Percentiles rank a stretch among this genome's conserved stretches.
phyloP scores from a whole-genome alignment of 768 basidiomycete genomes.

The Xerocomellus amylosporus region DNA sequence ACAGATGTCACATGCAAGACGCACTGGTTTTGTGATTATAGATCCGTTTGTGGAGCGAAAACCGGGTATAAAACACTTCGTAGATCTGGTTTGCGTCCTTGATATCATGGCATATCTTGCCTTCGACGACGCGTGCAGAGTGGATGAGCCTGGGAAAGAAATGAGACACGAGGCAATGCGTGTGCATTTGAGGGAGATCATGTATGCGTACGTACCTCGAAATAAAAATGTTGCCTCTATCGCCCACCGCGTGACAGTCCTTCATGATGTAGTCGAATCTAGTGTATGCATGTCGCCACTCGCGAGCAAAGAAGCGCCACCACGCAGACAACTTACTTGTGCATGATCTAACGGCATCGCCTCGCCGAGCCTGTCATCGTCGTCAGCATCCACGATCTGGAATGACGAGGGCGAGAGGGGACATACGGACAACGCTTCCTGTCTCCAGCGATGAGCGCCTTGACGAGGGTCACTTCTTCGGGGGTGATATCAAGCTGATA shows the following conservation, averaged over 20 bases:
- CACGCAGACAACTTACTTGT: constrained; percentile 51
- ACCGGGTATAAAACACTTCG: constrained; percentile 70
- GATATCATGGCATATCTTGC: constrained; percentile 77
- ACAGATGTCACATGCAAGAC: neutral
- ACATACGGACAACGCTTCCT: constrained; percentile 49
- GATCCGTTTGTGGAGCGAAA: constrained; percentile 78
- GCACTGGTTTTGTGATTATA: constrained; percentile 73
- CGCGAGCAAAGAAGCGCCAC: neutral
- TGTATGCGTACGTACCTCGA: constrained; percentile 36
- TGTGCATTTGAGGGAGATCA: neutral
- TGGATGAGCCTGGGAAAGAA: constrained; percentile 53
- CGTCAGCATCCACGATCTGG: neutral
- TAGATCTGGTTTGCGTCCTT: constrained; percentile 78
- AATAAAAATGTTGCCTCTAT: constrained; percentile 49
- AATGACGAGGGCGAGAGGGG: neutral
- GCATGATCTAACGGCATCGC: constrained; percentile 82
- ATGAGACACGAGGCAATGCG: neutral
- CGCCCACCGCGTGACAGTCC: constrained; percentile 71
- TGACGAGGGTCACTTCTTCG: constrained; percentile 59
- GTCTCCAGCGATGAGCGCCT: constrained; percentile 76
- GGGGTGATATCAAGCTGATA: constrained; percentile 49
- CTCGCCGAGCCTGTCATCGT: constrained; percentile 20
- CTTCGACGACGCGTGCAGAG: constrained; percentile 70
- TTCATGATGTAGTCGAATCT: constrained; percentile 82
- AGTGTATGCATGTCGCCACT: neutral